Base-by-base conservation (phyloP, 176 grass and related monocot genomes). In the Avena sativa region DNA sequence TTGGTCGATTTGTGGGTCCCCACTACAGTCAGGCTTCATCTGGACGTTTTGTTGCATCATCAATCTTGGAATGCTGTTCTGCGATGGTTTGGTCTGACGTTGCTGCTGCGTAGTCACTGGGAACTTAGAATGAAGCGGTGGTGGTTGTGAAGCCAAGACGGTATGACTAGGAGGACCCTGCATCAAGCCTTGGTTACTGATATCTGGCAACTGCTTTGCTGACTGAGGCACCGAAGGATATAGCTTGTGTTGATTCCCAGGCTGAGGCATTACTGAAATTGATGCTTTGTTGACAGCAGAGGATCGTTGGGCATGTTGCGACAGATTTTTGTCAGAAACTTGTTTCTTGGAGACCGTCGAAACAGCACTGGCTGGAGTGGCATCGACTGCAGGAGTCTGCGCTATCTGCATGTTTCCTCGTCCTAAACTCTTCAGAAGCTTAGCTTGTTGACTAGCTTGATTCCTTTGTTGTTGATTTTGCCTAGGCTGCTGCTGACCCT, bases 391-490 rank as follows among this genome's bases (percentile, higher is more conserved):
- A 85, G 85, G 55, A 74, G 80, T 93, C 84, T 94, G 96, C 58
- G 91, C 81, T 59, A 88, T 78, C 79, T 92, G 20, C 78, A 91
- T 91, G 85, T 90, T 89, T 79, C 93, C 92, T 87, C 92, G 92
- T 12, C 96, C 93, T 91, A 92, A 82, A 64, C 90, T 91, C 88
- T 95, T 95, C 74, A 93, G 88, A 65, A 93, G 93, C 87, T 94
- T 98, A 80, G 86, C 88, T 58, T 92, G 92, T 59, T 96, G 96
- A 69, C 93, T 95, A 73, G 82, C 86, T 44, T 92, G 96, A 66
- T 91, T 90, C 83, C 93, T 93, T 84, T 89, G 91, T 74, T 93
- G 92, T 48, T 84, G 85, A 78, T 91, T 95, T 74, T 93, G 93
- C 65, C 85, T 93, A 67, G 87, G 84, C 38, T 95, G 93, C 52